A percentile compares a stretch with the other conserved stretches of the same genome.
Evolutionary conservation across 2,329 filamentous ascomycete genomes (phyloP).

Genomic region (Thermoascus crustaceus): DNA sequence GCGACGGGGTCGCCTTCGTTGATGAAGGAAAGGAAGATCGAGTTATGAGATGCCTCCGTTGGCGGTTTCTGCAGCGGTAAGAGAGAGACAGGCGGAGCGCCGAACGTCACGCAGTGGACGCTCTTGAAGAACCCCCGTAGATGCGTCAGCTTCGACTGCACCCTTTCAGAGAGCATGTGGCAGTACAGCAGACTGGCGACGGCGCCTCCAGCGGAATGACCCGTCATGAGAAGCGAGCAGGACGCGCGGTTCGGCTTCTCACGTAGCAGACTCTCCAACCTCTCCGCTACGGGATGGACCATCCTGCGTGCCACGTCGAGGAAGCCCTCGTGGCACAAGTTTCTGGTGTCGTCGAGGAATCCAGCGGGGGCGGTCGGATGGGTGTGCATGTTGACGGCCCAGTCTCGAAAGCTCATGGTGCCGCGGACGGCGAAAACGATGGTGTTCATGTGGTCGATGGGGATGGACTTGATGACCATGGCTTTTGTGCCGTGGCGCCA

Average conservation of each 20-base stretch:
- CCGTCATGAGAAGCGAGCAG: constrained; percentile 72
- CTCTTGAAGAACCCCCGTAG: constrained; percentile 66
- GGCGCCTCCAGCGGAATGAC: constrained; percentile 78
- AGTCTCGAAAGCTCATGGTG: constrained; percentile 73
- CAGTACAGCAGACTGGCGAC: constrained; percentile 71
- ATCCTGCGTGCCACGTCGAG: constrained; percentile 67
- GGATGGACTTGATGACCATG: constrained; percentile 74
- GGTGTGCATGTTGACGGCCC: constrained; percentile 72
- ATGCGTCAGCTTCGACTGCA: constrained; percentile 59
- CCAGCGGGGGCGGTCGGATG: constrained; percentile 56
- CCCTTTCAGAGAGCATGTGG: constrained; percentile 61
- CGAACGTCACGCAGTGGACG: constrained; percentile 78
- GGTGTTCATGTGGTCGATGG: constrained; percentile 67
- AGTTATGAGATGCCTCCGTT: constrained; percentile 48
- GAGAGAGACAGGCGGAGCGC: constrained; percentile 69
- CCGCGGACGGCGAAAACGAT: constrained; percentile 81
- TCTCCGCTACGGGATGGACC: constrained; percentile 62
- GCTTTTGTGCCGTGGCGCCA: constrained; percentile 70
- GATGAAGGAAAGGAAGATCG: constrained; percentile 68
- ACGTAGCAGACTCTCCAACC: constrained; percentile 60
- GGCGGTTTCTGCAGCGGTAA: constrained; percentile 58
- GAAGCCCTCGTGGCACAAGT: constrained; percentile 75
- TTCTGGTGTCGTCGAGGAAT: constrained; percentile 70
- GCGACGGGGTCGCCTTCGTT: constrained; percentile 82
- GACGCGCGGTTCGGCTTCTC: constrained; percentile 60